These are phyloP conservation scores for Dendrobium nobile DNA, from an alignment of 106 monocot species.

Conservation along the genomic window DNA sequence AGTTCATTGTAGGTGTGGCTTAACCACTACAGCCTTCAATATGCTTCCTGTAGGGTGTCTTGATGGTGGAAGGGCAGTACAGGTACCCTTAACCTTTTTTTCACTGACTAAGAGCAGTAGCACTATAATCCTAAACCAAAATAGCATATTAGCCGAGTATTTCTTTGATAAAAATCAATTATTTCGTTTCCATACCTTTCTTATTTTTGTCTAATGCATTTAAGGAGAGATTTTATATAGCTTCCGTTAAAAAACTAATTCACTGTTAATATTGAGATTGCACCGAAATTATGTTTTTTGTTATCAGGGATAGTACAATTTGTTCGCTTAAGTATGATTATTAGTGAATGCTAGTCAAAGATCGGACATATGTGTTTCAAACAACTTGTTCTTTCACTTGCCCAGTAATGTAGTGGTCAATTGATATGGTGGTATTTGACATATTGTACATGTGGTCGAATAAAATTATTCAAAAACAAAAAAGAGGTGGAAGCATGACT, in stretches of 20 bases:
- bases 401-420: no score
- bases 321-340: neutral
- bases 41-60: slow-evolving; percentile 99
- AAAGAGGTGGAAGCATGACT: no score
- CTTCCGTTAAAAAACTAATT: neutral
- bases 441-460: no score
- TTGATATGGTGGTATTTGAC: no score
- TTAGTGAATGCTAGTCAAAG: neutral
- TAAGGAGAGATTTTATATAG: neutral
- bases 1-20: slow-evolving; percentile 70
- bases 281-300: no score
- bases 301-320: no score
- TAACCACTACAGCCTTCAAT: slow-evolving; percentile 95
- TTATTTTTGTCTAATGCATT: neutral
- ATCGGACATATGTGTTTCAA: no score
- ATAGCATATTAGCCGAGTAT: neutral
- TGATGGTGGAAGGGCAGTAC: slow-evolving; percentile 96
- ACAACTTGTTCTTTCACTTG: no score
- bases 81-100: slow-evolving; percentile 32
- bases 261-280: neutral
- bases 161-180: neutral
- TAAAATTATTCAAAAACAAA: no score
- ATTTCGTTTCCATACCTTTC: neutral
- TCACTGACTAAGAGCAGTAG: no score
- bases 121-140: neutral